Conservation (phyloP, 805 yeast species). For the Hermanozyma aechmeae region DNA sequence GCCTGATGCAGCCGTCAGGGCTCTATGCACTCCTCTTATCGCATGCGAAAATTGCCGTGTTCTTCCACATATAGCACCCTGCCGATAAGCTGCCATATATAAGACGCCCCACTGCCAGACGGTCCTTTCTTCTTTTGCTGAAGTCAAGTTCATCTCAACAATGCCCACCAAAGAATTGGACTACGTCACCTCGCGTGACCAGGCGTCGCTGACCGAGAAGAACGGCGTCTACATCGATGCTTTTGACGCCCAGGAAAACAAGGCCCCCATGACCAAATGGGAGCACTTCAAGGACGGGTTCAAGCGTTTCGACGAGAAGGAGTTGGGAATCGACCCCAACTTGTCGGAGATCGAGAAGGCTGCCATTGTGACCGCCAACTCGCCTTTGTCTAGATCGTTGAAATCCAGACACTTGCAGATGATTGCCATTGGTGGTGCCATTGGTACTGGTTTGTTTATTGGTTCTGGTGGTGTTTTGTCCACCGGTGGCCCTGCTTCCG, state of each 20-base stretch:
- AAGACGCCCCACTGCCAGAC: too few relatives aligned
- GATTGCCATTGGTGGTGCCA: constrained; percentile 2
- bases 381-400: constrained; percentile 8
- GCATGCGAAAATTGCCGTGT: too few relatives aligned
- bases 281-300: constrained; percentile 20
- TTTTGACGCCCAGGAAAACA: constrained; percentile 13
- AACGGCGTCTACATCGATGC: constrained; percentile 26
- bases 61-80: too few relatives aligned
- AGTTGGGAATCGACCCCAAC: constrained; percentile 36
- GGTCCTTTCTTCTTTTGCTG: too few relatives aligned
- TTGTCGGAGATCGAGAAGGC: constrained; percentile 37
- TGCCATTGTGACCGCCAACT: constrained; percentile 16
- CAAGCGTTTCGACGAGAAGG: constrained; percentile 21
- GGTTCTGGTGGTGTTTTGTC: constrained; percentile 50
- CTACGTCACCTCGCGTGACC: constrained; percentile 29
- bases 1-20: too few relatives aligned
- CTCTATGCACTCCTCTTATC: too few relatives aligned
- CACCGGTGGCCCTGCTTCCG: constrained; percentile 59
- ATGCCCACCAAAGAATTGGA: constrained; percentile 35
- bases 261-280: constrained; percentile 8
- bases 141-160: constrained; percentile 1
- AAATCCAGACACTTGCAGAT: constrained; percentile 5
- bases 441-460: constrained; percentile 45
- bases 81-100: too few relatives aligned
- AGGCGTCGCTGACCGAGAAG: constrained; percentile 26